Conservation (phyloP, 2,329 filamentous ascomycete species). For the Nemania bipapillata region DNA sequence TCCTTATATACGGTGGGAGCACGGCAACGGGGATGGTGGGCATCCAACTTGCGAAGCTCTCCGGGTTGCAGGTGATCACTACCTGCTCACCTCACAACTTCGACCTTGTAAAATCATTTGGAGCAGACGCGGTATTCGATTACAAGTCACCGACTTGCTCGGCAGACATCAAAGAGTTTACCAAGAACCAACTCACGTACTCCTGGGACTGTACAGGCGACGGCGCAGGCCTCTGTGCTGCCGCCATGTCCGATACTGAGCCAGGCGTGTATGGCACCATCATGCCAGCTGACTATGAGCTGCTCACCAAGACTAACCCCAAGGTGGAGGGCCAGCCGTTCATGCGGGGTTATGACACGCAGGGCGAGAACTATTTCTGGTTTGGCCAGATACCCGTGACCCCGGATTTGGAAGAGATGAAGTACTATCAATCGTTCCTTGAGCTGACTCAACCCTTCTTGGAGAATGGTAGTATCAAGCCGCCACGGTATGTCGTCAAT, state of each 20-base stretch:
- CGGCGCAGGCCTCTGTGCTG: slow-evolving; percentile 36
- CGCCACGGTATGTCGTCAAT: slow-evolving; percentile 50
- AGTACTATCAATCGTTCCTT: slow-evolving; percentile 51
- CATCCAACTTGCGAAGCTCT: slow-evolving; percentile 57
- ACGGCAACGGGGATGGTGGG: slow-evolving; percentile 66
- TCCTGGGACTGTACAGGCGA: slow-evolving; percentile 53
- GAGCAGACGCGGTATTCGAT: slow-evolving; percentile 27
- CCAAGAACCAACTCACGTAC: slow-evolving; percentile 28
- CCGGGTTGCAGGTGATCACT: slow-evolving; percentile 47
- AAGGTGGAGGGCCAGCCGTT: slow-evolving; percentile 28
- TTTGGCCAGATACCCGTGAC: slow-evolving; percentile 1
- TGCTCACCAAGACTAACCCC: slow-evolving; percentile 2
- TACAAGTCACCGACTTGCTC: slow-evolving; percentile 23
- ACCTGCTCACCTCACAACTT: slow-evolving; percentile 30
- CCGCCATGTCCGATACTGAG: slow-evolving; percentile 7
- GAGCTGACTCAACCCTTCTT: slow-evolving; percentile 51
- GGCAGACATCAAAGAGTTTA: slow-evolving; percentile 24
- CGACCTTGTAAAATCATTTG: slow-evolving; percentile 14
- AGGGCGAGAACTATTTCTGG: slow-evolving; percentile 53
- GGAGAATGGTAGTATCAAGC: slow-evolving; percentile 52
- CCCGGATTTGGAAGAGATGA: slow-evolving; percentile 26
- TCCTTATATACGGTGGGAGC: slow-evolving; percentile 61
- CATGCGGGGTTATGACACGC: slow-evolving; percentile 55
- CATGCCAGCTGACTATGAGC: slow-evolving; percentile 5
- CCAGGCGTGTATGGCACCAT: slow-evolving; percentile 18